Percentiles rank a stretch among this genome's conserved stretches.
These are phyloP conservation scores for Gardenia jasminoides DNA, from an alignment of 257 asterid species.

Conservation along the genomic window DNA sequence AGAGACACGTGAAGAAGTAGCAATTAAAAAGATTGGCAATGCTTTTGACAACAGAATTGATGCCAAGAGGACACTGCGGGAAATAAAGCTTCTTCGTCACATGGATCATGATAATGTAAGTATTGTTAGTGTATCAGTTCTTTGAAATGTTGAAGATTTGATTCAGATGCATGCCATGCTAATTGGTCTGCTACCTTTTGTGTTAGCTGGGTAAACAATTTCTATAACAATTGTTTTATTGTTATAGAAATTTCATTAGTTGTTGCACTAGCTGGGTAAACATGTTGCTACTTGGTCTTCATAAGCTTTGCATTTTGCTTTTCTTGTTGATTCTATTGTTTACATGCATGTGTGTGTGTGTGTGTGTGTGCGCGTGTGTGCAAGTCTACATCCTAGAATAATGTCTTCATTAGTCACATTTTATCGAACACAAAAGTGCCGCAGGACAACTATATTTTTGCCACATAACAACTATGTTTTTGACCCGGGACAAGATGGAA, in stretches of 20 bases:
- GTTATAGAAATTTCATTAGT: neutral
- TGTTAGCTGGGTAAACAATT: no score
- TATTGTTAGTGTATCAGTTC: neutral
- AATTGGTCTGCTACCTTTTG: neutral
- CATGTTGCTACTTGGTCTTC: neutral
- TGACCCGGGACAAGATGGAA: neutral
- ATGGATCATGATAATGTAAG: constrained; percentile 91
- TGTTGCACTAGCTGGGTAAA: constrained; percentile 1
- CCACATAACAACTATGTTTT: neutral
- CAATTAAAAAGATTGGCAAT: constrained; percentile 97
- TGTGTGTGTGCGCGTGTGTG: no score
- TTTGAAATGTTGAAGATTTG: neutral
- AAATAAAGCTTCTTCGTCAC: constrained; percentile 91
- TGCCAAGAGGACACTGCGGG: constrained; percentile 92
- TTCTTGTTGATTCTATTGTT: neutral
- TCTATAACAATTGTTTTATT: neutral
- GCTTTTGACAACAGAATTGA: constrained; percentile 95
- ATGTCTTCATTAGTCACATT: neutral
- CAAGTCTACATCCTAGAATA: neutral
- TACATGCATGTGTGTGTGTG: no score
- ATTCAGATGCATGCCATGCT: neutral
- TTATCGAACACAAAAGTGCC: neutral
- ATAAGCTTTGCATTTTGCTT: neutral
- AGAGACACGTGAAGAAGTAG: constrained; percentile 93
- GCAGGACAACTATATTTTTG: neutral